A percentile compares a stretch with the other conserved stretches of the same genome.
Conservation (phyloP, 2,329 filamentous ascomycete species). For the Thelonectria rubi region DNA sequence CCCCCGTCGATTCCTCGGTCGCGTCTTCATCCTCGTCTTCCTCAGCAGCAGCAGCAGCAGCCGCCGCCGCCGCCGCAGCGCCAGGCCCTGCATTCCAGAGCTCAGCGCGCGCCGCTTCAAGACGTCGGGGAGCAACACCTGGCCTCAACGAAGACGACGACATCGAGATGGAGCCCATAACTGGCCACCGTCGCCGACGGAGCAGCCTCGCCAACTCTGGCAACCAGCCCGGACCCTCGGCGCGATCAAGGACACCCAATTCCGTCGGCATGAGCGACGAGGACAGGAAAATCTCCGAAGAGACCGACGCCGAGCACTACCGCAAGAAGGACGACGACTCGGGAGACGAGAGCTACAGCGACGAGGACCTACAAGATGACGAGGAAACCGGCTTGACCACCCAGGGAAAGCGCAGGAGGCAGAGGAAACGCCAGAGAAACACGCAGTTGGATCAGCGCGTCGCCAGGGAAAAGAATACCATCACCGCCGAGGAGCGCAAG, state of each 20-base stretch:
- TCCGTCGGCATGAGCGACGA: constrained; percentile 45
- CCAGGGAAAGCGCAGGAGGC: constrained; percentile 74
- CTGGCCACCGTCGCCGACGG: constrained; percentile 63
- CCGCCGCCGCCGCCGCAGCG: constrained; percentile 17
- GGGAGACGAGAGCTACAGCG: constrained; percentile 67
- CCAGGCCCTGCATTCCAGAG: neutral
- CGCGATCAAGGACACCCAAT: constrained; percentile 40
- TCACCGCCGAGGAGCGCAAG: constrained; percentile 77
- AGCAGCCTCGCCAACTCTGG: constrained; percentile 61
- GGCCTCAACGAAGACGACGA: constrained; percentile 46
- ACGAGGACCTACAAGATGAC: constrained; percentile 81
- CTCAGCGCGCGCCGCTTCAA: constrained; percentile 2
- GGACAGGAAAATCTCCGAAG: constrained; percentile 59
- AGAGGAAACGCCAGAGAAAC: constrained; percentile 72
- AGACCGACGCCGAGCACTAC: constrained; percentile 45
- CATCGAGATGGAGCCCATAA: constrained; percentile 66
- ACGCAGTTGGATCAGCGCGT: constrained; percentile 76
- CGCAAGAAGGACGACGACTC: constrained; percentile 44
- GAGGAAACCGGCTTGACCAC: constrained; percentile 88
- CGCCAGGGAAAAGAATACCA: constrained; percentile 61
- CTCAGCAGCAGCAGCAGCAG: constrained; percentile 20
- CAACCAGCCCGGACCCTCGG: constrained; percentile 39
- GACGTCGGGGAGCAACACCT: constrained; percentile 30
- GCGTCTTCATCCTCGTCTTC: constrained; percentile 18
- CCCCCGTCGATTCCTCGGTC: constrained; percentile 12